These are phyloP conservation scores for Geotrichum klebahnii DNA, from an alignment of 1,139 yeast genomes.

Conservation along the genomic window DNA sequence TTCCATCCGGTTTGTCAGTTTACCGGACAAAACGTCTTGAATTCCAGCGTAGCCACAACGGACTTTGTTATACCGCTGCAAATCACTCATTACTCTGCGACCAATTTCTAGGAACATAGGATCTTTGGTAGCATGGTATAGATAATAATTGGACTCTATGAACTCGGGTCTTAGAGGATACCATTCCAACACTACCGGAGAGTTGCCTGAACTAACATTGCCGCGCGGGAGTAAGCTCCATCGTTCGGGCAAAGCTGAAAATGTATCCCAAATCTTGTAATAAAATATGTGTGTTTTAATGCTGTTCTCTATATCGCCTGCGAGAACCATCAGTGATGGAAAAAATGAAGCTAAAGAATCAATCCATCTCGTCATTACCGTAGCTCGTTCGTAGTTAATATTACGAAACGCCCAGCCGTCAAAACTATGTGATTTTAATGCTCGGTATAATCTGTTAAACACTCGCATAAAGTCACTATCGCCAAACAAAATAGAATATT, in stretches of 20 bases:
- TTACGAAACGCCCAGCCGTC: conserved; percentile 56
- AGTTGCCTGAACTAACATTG: not conserved
- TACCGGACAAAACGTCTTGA: conserved; percentile 61
- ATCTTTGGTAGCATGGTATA: conserved; percentile 79
- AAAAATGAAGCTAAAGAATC: conserved; percentile 86
- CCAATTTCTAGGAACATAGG: conserved; percentile 80
- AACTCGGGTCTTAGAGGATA: conserved; percentile 91
- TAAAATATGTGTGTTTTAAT: conserved; percentile 56
- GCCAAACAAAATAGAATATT: conserved; percentile 66
- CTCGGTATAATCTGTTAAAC: conserved; percentile 56
- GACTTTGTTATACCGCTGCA: conserved; percentile 50
- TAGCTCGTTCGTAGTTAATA: conserved; percentile 53
- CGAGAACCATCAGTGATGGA: conserved; percentile 76
- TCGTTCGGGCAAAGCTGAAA: conserved; percentile 81
- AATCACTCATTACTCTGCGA: conserved; percentile 53
- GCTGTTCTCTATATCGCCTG: conserved; percentile 71
- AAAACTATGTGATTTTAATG: conserved; percentile 50
- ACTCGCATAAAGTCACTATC: conserved; percentile 58
- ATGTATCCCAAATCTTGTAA: conserved; percentile 73
- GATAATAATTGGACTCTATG: conserved; percentile 77
- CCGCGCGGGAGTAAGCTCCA: conserved; percentile 49
- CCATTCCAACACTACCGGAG: conserved; percentile 58
- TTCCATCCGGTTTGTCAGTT: conserved; percentile 77
- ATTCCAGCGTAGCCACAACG: conserved; percentile 81
- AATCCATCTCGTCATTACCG: conserved; percentile 59